Base-by-base conservation (phyloP, 345 rosid species). In the Citrus mangshanensis region DNA sequence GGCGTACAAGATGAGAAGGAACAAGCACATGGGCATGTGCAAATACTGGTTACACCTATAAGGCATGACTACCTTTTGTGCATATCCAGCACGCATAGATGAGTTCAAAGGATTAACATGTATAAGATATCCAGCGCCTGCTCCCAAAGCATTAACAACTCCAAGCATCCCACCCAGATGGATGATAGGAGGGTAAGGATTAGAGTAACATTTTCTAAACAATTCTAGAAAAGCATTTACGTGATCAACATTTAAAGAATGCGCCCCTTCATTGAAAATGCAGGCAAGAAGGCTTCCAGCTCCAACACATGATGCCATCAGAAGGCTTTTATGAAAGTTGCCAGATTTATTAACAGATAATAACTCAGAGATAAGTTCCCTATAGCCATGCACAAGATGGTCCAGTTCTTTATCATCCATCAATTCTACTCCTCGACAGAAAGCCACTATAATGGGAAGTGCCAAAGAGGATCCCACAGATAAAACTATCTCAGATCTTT, bases 81-180 rank as follows among this genome's bases (percentile, higher is more conserved):
- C 86, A 79, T 73, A 84, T 74, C 79, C 81, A 25, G 79, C 58
- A 49, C 78, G 73, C 59, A 68, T 69, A 63, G 86, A 80, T 63
- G 86, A 83, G 24, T 85, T 89, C 73, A 75, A 77, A 46, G 87
- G 84, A 84, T 82, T 87, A 68, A 74, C 70, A 82, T 75, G 81
- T 78, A 89, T 82, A 85, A 87, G 83, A 90, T 83, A 82, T 69
- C 98, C 99, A 68, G 94, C 92, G 80, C 91, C 87, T 54, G 95
- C 98, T 82, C 97, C 98, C 79, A 92, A 83, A 70, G 91, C 87
- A 82, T 92, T 95, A 80, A 92, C 89, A 70, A 95, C 84, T 78
- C 98, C 99, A 77, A 95, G 89, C 97, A 95, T 93, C 65, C 93
- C 99, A 77, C 97, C 95, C 79, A 93, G 80, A 77, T 90, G 92